A percentile compares a stretch with the other conserved stretches of the same genome.
These are phyloP conservation scores for Pseudogymnoascus sp. DNA, from an alignment of 2,329 filamentous ascomycete genomes.

Conservation along the genomic window DNA sequence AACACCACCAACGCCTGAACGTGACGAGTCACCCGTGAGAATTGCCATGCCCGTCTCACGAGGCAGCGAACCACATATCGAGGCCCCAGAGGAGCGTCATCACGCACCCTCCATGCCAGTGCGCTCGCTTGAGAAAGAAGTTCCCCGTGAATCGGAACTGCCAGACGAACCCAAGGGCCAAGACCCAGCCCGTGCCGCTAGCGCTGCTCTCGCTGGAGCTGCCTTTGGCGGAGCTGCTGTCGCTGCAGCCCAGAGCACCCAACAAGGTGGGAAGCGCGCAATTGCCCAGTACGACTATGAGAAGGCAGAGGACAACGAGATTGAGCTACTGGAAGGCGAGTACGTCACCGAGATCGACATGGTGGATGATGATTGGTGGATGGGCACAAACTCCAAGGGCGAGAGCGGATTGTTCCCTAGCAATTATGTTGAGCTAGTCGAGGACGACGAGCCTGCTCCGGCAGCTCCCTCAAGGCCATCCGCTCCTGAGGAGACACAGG, in stretches of 20 bases:
- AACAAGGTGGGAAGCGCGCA: constrained; percentile 57
- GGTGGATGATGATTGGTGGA: constrained; percentile 99
- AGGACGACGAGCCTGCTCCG: constrained; percentile 42
- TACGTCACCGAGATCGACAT: constrained; percentile 87
- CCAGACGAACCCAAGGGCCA: constrained; percentile 51
- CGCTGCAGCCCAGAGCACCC: constrained; percentile 36
- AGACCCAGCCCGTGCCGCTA: constrained; percentile 50
- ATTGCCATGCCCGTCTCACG: constrained; percentile 79
- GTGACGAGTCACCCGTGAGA: constrained; percentile 66
- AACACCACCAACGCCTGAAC: constrained; percentile 37
- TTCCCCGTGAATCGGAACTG: constrained; percentile 56
- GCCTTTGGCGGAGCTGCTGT: constrained; percentile 31
- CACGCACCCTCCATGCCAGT: constrained; percentile 53
- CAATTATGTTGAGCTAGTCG: constrained; percentile 88
- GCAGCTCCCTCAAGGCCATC: constrained; percentile 21
- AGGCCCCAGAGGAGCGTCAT: constrained; percentile 41
- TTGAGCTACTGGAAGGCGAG: constrained; percentile 83
- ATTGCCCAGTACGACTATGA: constrained; percentile 92
- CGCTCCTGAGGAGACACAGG: constrained; percentile 27
- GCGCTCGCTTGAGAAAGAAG: constrained; percentile 50
- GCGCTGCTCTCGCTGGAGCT: constrained; percentile 44
- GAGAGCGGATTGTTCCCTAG: constrained; percentile 89
- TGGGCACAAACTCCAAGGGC: constrained; percentile 78
- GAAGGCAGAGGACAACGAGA: constrained; percentile 94
- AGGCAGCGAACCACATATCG: constrained; percentile 41